These are phyloP conservation scores for Prunus yedoensis DNA, from an alignment of 331 rosid species.

Conservation along the genomic window DNA sequence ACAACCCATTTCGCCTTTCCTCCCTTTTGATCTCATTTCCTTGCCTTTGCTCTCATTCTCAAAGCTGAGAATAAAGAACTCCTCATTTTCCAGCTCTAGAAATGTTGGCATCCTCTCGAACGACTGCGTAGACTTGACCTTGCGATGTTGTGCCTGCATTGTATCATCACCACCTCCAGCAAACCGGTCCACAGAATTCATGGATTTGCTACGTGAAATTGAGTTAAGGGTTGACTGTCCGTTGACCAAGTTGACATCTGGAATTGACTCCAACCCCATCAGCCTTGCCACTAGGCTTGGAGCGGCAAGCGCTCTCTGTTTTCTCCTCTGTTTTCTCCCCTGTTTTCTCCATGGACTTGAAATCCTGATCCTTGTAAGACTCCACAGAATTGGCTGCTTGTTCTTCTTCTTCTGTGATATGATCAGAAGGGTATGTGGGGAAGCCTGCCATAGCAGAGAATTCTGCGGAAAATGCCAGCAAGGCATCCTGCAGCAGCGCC, in stretches of 20 bases:
- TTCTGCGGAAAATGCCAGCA: slow-evolving; percentile 56
- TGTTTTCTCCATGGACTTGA: slow-evolving; percentile 15
- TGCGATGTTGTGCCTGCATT: slow-evolving; percentile 30
- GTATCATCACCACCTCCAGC: slow-evolving; percentile 26
- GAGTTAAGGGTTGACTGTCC: slow-evolving; percentile 13
- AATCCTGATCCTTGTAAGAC: slow-evolving; percentile 22
- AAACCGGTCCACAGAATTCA: slow-evolving; percentile 57
- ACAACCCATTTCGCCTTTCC: slow-evolving; percentile 22
- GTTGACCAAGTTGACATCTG: slow-evolving; percentile 19
- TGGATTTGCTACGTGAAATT: slow-evolving; percentile 58
- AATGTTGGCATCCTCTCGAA: slow-evolving; percentile 62
- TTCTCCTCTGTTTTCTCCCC: not conserved
- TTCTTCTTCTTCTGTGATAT: slow-evolving; percentile 37
- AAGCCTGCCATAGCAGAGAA: slow-evolving; percentile 72
- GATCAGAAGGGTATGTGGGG: slow-evolving; percentile 72
- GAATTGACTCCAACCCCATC: slow-evolving; percentile 66
- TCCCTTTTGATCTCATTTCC: slow-evolving; percentile 34
- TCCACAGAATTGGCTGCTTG: slow-evolving; percentile 15
- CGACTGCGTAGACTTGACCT: slow-evolving; percentile 55
- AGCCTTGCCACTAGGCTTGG: slow-evolving; percentile 59
- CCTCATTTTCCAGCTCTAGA: slow-evolving; percentile 53
- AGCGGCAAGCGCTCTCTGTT: slow-evolving; percentile 16
- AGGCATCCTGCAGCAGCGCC: slow-evolving; percentile 59
- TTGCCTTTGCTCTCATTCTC: slow-evolving; percentile 36
- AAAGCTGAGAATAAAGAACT: slow-evolving; percentile 62